These are phyloP conservation scores for Cercis canadensis DNA, from an alignment of 306 rosid genomes.

Conservation along the genomic window DNA sequence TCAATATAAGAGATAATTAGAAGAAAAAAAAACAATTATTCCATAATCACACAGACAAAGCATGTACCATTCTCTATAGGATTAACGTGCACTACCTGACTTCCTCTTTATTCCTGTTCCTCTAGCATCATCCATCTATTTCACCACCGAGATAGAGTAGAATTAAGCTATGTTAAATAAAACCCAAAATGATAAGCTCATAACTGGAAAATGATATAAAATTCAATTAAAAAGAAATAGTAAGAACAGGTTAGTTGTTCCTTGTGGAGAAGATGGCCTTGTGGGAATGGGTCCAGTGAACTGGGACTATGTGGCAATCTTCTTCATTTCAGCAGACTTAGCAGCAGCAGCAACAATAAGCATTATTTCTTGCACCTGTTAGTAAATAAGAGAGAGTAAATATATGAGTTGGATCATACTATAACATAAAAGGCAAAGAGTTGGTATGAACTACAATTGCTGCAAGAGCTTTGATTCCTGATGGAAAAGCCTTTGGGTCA, in stretches of 20 bases:
- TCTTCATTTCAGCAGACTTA: constrained; percentile 56
- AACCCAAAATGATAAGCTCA: too few species aligned
- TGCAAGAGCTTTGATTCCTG: constrained; percentile 72
- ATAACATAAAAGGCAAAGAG: neutral
- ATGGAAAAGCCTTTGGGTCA: constrained; percentile 74
- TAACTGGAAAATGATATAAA: too few species aligned
- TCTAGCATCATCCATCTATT: too few species aligned
- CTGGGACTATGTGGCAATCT: constrained; percentile 44
- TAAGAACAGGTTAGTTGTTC: constrained; percentile 46
- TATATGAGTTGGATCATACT: neutral
- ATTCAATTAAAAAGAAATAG: too few species aligned
- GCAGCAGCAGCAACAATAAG: constrained; percentile 58
- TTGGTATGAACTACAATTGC: constrained; percentile 7
- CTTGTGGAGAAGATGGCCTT: constrained; percentile 50
- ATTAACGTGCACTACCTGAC: too few species aligned
- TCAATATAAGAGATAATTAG: too few species aligned
- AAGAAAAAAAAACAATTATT: too few species aligned
- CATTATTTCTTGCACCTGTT: constrained; percentile 65
- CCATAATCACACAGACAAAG: too few species aligned
- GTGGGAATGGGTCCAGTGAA: constrained; percentile 45
- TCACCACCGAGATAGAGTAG: too few species aligned
- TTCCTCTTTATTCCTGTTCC: too few species aligned
- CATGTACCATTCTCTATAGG: too few species aligned
- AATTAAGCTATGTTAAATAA: too few species aligned
- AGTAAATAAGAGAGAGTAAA: neutral